Evolutionary conservation across 257 asterid species (phyloP).

Genomic region (Solanum infundibuliforme): DNA sequence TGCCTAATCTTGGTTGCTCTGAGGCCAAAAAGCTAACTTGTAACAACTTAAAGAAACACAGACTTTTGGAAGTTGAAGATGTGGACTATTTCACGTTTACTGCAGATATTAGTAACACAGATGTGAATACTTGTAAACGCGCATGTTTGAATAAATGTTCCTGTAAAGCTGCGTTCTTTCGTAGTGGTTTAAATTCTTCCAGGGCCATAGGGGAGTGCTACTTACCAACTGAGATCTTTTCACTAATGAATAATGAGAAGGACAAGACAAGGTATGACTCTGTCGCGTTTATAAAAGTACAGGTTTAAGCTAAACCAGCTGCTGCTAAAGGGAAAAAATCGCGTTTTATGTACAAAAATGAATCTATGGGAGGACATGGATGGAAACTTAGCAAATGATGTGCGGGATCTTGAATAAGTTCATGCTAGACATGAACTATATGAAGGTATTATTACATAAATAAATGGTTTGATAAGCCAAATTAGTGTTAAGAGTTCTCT

Average conservation of each 20-base stretch:
- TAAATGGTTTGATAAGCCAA: not conserved
- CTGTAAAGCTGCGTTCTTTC: constrained; percentile 9
- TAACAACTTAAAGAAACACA: not conserved
- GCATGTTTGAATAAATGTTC: constrained; percentile 8
- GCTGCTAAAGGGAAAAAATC: not conserved
- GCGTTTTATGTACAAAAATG: not conserved
- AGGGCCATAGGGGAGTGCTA: not conserved
- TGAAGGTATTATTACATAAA: not conserved
- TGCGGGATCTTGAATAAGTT: not conserved
- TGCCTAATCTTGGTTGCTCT: too few species aligned
- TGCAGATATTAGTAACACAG: not conserved
- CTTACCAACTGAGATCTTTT: constrained; percentile 3
- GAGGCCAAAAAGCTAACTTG: not conserved
- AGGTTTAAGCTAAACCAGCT: not conserved
- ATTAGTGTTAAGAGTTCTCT: not conserved
- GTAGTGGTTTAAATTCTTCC: not conserved
- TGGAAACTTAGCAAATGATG: not conserved
- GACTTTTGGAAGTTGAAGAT: constrained; percentile 1
- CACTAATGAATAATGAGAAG: not conserved
- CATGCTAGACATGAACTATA: not conserved
- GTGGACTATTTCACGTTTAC: constrained; percentile 1
- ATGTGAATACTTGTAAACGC: constrained; percentile 1
- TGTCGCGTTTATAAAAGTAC: constrained; percentile 10
- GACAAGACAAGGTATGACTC: constrained; percentile 1
- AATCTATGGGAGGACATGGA: not conserved